Base-by-base conservation (phyloP, 148 eudicot species). In the Camellia sinensis region DNA sequence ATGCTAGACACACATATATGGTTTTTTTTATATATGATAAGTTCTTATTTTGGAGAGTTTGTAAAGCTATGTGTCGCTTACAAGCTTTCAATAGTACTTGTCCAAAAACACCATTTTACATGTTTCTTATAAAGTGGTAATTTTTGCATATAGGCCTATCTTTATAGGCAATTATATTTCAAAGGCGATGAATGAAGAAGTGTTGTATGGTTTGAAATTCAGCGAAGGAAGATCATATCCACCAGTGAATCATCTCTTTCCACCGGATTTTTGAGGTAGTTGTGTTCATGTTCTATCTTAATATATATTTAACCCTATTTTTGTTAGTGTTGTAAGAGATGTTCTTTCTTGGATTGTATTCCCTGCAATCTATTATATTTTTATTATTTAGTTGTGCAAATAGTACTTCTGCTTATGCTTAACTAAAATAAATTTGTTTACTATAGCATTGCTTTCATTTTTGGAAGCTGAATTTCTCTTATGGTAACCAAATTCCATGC, bases 81-180 rank as follows among this genome's bases (percentile, higher is more conserved):
- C 13, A 65, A 60, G n/a, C 15, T 67, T 29, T 29, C 6, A n/a
- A 17, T 46, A 29, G 37, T 29, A 29, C 68, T n/a, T 44, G 17
- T 80, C 59, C 78, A 74, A 74, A 73, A 65, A 74, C 61, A n/a
- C 57, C 78, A 41, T 67, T 67, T 74, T 29, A 11, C 70, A 29
- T 50, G 54, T 1, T 6, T n/a, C 53, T 8, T 29, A 13, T 65
- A 2, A 73, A 73, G 53, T 73, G 65, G 43, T 64, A n/a, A 3
- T 50, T 73, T 60, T 63, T 72, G 63, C 82, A 74, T 60, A 63
- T 60, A 63, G 68, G 71, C 57, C 6, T 77, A 15, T 6, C 18
- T 65, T 64, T 18, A 10, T 17, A 29, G 64, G 19, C 21, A 43
- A 14, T 68, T 6, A 3, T 12, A 7, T 68, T 18, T 68, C 8